Evolutionary conservation across 2,329 filamentous ascomycete genomes (phyloP), one percentile per base, ranked within the genome.

Genomic region (Cladosporium sp.): DNA sequence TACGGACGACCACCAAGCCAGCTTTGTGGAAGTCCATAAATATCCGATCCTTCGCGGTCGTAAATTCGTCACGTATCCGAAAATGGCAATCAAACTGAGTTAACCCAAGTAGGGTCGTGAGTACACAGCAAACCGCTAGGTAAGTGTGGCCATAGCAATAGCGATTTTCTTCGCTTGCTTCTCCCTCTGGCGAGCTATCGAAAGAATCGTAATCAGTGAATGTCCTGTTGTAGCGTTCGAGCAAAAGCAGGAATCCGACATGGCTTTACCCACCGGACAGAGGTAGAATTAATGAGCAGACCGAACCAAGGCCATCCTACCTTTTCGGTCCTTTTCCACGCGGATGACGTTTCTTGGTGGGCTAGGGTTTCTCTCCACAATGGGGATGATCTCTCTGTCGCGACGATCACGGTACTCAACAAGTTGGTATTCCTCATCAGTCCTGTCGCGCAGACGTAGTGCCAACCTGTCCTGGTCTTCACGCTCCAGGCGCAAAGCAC

Each of bases 301-400:
- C 80, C 92, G 86, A 83, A 90, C 91, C 82, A 93, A 88, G 84
- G 89, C 87, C 88, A 95, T 89, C 91, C 90, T 95, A 96, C 93
- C 93, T 93, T 92, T 95, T 84, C 90, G 90, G 82, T 97, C 92
- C 84, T 91, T 92, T 81, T 92, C 91, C 74, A 97, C 88, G 72
- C 90, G 84, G 69, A 91, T 82, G 64, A 88, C 79, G 67, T 88
- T 86, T 60, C 84, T 80, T 47, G 79, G 78, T 26, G 75, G 75
- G 65, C 73, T 77, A 51, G 72, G 83, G 74, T 72, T 81, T 70
- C 76, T 70, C 84, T 79, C 76, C 34, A 74, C 74, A 64, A 80
- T 77, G 67, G 88, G 89, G 52, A 91, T 77, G 55, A 91, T 83
- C 38, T 92, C 88, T 64, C 88, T 86, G 32, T 67, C 59, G 59